Evolutionary conservation across 441 rosid genomes (phyloP), one percentile per base, ranked within the genome.

Genomic region (Corymbia calophylla): DNA sequence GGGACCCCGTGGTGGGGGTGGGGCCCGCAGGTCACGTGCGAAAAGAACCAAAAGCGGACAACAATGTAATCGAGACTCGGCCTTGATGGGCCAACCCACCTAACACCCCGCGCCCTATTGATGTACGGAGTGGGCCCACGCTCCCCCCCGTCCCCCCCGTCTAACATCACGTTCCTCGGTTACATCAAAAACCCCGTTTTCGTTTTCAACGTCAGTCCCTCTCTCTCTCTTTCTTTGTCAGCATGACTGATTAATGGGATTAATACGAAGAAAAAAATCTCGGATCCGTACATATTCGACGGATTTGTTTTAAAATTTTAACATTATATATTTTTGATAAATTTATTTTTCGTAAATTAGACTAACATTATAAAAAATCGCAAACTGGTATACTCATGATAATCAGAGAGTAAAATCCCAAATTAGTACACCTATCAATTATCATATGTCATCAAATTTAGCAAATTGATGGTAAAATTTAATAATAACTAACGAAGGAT

Each of bases 1-100:
- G 81, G 81, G 81, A 3, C 81, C 81, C 81, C 88, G 94, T 94
- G 93, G 93, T 95, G 91, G 91, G 93, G 92, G 93, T 91, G 90
- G 92, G 94, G 92, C 94, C 80, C 80, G 94, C 90, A 80, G 90
- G 92, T 95, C 96, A 96, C 97, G 98, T 95, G 98, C 94, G 90
- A 39, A 88, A 31, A 53, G 82, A 70, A 23, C 17, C 91, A 31
- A 89, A 91, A 86, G 87, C 51, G 51, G 89, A 88, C 91, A 66
- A 44, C 48, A 44, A 44, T 29, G 62, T 7, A 58, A 39, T 49
- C 29, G 7, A 53, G 87, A 19, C 35, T 64, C 7, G n/a, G 56
- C 29, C n/a, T 54, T 17, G 87, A 29, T 88, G 91, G 90, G 51
- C 91, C 92, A 44, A 8, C 82, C 60, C 55, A 73, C 53, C 44